phyloP scores from a whole-genome alignment of 257 asterid genomes.

The Solanum tarapatanum region DNA sequence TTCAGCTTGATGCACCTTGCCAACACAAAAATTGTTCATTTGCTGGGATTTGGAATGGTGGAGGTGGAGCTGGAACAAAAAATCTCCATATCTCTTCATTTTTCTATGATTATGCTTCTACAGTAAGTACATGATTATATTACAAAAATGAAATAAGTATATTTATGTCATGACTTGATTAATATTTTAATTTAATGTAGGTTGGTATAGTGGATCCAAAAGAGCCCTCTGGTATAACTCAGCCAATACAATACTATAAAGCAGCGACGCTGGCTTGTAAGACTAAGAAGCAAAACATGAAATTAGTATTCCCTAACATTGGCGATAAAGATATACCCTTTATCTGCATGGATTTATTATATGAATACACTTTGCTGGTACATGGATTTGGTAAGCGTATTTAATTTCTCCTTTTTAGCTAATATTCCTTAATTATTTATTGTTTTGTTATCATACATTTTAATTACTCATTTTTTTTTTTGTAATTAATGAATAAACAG shows the following conservation, averaged over 20 bases:
- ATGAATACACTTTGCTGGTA: constrained; percentile 16
- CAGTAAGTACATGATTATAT: background rate
- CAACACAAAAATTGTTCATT: constrained; percentile 10
- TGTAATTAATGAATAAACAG: constrained; percentile 15
- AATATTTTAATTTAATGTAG: background rate
- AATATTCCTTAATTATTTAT: too few species aligned
- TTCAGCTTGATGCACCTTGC: constrained; percentile 5
- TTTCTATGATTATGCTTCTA: constrained; percentile 8
- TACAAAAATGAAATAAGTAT: background rate
- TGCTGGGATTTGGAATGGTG: constrained; percentile 25
- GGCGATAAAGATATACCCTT: background rate
- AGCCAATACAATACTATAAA: constrained; percentile 1
- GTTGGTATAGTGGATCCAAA: constrained; percentile 5
- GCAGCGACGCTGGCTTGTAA: constrained; percentile 21
- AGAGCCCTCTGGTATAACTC: background rate
- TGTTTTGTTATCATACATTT: background rate
- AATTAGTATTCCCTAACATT: constrained; percentile 3
- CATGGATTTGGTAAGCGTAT: constrained; percentile 24
- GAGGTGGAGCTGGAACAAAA: constrained; percentile 4
- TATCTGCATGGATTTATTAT: constrained; percentile 27
- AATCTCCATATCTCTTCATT: constrained; percentile 10
- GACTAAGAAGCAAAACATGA: background rate
- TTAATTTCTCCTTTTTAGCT: background rate
- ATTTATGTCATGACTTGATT: too few species aligned
- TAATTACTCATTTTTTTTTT: too few species aligned